These are phyloP conservation scores for Syzygium oleosum DNA, from an alignment of 345 rosid genomes.

Conservation along the genomic window DNA sequence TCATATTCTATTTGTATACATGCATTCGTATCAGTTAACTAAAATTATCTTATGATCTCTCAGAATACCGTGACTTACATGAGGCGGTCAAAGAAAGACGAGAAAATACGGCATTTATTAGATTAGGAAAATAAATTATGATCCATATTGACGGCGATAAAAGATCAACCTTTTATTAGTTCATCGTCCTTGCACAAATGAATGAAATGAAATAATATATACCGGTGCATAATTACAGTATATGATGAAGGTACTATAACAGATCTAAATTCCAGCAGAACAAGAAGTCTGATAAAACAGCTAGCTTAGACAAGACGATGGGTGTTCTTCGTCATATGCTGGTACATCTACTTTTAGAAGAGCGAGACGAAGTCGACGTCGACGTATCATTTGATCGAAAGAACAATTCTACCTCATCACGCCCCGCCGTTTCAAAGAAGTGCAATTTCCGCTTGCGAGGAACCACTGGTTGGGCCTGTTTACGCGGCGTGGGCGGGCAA, in stretches of 20 bases:
- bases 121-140: neutral
- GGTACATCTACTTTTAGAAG: slow-evolving; percentile 27
- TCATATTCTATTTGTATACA: neutral
- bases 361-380: neutral
- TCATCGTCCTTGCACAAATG: neutral
- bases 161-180: too few relatives aligned
- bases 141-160: neutral
- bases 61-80: neutral
- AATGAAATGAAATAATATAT: neutral
- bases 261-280: neutral
- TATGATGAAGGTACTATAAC: neutral
- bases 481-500: slow-evolving; percentile 46
- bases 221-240: neutral
- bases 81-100: neutral
- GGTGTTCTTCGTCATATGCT: slow-evolving; percentile 13
- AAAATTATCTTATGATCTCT: neutral
- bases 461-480: slow-evolving; percentile 10
- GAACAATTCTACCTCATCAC: slow-evolving; percentile 39
- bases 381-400: slow-evolving; percentile 14
- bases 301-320: neutral
- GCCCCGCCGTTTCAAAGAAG: slow-evolving; percentile 27
- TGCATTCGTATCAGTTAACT: neutral
- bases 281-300: neutral
- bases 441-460: slow-evolving; percentile 13
- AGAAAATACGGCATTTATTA: neutral